Base-by-base conservation (phyloP, 805 yeast species). In the Wickerhamiella bombiphila region DNA sequence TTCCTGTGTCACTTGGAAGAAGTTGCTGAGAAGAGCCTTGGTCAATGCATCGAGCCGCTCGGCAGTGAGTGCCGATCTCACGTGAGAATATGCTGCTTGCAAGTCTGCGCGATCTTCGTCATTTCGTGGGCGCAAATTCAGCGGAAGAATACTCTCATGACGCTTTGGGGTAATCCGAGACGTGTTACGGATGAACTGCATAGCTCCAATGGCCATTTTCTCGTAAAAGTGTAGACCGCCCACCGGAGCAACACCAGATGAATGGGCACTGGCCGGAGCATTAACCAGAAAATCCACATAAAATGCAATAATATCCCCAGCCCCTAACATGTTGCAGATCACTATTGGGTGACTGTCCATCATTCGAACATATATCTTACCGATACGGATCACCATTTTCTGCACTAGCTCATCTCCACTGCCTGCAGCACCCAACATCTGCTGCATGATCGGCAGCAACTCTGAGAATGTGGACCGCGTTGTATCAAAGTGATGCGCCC, bases 341-440 rank as follows among this genome's bases (percentile, higher is more conserved):
- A 78, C 68, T 1, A 82, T 70, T 2, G 93, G 79, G 39, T 76
- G 76, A 26, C 61, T 61, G 29, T 65, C 66, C 4, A 73, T 65
- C 39, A 83, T 52, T 30, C 72, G 68, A 35, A 68, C 68, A 49
- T 76, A 83, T 21, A 85, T 57, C 57, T 88, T 88, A 31, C 82
- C 72, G 51, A 77, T 74, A 43, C 91, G 74, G 50, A 72, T 72
- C 37, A 82, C 69, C 46, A 74, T 81, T 53, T 78, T 72, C 50
- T 75, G 83, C n/a, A 80, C 59, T 7, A 58, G 44, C 20, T 61
- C 66, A 3, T 74, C 76, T 54, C 76, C 74, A 8, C n/a, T 19
- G n/a, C 18, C 18, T 8, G 5, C 21, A n/a, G 21, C 20, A 9
- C 8, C 7, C 33, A 30, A 7, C 42, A 69, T 64, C 4, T 61